Evolutionary conservation across 495 filamentous ascomycete genomes (phyloP).

Genomic region (Chlorociboria aeruginascens): DNA sequence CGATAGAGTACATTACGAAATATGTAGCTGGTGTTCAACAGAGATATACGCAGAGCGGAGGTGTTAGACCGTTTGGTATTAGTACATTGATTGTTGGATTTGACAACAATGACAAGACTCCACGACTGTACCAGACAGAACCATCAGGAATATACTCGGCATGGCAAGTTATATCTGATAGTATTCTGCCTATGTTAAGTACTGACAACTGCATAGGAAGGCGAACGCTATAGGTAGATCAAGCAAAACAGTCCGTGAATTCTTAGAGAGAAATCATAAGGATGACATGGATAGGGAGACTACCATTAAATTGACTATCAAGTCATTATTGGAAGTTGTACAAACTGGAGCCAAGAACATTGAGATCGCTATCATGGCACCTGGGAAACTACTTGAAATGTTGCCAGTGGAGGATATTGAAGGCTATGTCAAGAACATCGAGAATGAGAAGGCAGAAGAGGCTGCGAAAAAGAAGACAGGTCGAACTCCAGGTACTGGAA

Average conservation of each 20-base stretch:
- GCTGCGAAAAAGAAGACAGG: conserved; percentile 91
- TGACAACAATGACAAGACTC: conserved; percentile 76
- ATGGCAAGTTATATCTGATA: conserved; percentile 51
- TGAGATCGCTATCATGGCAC: conserved; percentile 96
- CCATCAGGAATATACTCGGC: conserved; percentile 97
- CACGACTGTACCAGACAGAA: conserved; percentile 92
- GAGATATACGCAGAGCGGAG: conserved; percentile 94
- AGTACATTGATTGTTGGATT: conserved; percentile 96
- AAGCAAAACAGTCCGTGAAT: conserved; percentile 96
- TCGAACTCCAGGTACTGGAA: conserved; percentile 62
- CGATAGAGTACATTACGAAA: conserved; percentile 98
- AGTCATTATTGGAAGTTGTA: conserved; percentile 94
- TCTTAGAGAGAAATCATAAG: conserved; percentile 96
- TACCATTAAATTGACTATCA: conserved; percentile 95
- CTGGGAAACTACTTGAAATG: conserved; percentile 89
- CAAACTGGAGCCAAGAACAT: conserved; percentile 99
- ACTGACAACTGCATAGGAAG: conserved; percentile 53
- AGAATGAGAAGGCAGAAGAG: conserved; percentile 98
- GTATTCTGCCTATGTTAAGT: neutral
- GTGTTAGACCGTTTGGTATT: conserved; percentile 94
- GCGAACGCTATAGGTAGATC: conserved; percentile 97
- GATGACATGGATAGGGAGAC: conserved; percentile 90
- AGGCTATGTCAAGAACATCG: conserved; percentile 92
- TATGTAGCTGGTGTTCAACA: conserved; percentile 96
- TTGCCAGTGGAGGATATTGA: conserved; percentile 92